Conservation (phyloP, 2,329 filamentous ascomycete genomes). For the Fonsecaea nubica region DNA sequence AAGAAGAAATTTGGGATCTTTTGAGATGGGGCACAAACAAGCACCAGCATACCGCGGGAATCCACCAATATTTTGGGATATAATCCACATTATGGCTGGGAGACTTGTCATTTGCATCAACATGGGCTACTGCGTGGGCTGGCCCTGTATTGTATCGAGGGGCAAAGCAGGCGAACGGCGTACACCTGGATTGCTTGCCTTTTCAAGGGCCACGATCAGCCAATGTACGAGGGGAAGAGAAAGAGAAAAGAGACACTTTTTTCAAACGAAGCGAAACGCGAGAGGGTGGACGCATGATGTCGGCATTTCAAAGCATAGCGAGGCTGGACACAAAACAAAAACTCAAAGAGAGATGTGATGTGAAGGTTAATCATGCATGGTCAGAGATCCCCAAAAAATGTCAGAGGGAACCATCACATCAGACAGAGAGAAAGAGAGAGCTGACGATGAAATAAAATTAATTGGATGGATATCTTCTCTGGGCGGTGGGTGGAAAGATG, state of each 20-base stretch:
- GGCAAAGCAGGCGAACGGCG: background rate
- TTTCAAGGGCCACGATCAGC: background rate
- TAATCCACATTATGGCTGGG: background rate
- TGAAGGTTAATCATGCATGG: slow-evolving; percentile 1
- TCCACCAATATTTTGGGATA: slow-evolving; percentile 6
- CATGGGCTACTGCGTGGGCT: background rate
- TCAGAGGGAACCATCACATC: background rate
- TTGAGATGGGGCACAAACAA: slow-evolving; percentile 19
- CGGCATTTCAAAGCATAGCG: slow-evolving; percentile 7
- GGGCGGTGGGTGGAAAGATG: background rate
- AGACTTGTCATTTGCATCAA: background rate
- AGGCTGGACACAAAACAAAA: slow-evolving; percentile 6
- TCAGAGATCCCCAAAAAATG: background rate
- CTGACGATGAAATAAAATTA: background rate
- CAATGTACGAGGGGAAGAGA: background rate
- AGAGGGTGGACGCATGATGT: background rate
- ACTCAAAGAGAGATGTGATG: background rate
- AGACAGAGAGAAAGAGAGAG: background rate
- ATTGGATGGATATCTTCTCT: background rate
- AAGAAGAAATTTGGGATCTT: slow-evolving; percentile 44
- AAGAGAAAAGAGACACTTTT: background rate
- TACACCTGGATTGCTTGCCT: background rate
- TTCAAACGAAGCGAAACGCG: background rate
- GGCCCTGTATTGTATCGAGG: background rate
- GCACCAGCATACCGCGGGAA: background rate